These are phyloP conservation scores for Ceratobasidium sp. DNA, from an alignment of 1,284 basidiomycete species.

Conservation along the genomic window DNA sequence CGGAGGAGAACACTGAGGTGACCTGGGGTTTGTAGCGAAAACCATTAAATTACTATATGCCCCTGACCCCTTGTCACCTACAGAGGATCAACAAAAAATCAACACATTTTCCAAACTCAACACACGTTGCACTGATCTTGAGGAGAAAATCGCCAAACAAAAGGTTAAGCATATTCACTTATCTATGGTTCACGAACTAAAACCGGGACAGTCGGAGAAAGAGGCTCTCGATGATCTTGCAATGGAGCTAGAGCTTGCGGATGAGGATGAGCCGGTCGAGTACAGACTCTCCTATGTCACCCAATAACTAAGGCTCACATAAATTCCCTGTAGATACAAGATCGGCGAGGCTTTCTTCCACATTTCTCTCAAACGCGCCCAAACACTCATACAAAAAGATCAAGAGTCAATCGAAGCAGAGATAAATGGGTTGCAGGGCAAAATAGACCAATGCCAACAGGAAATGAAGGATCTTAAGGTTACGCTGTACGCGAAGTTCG, in stretches of 20 bases:
- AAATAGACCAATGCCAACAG: conserved; percentile 73
- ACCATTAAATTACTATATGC: conserved; percentile 15
- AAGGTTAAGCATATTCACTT: conserved; percentile 59
- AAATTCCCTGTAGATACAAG: conserved; percentile 70
- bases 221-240: conserved; percentile 88
- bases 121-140: conserved; percentile 71
- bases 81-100: conserved; percentile 93
- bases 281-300: conserved; percentile 51
- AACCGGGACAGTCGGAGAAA: conserved; percentile 75
- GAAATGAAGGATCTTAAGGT: conserved; percentile 92
- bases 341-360: conserved; percentile 89
- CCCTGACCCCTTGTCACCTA: conserved; percentile 31
- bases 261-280: conserved; percentile 80
- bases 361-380: conserved; percentile 71
- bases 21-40: conserved; percentile 81
- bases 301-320: conserved; percentile 2
- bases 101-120: conserved; percentile 93
- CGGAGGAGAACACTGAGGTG: conserved; percentile 79
- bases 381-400: conserved; percentile 76
- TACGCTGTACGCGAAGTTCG: conserved; percentile 88
- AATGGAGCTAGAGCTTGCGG: conserved; percentile 86
- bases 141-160: conserved; percentile 72
- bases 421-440: conserved; percentile 61
- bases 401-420: conserved; percentile 65
- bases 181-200: conserved; percentile 6